Base-by-base conservation (phyloP, 192 early-diverging fungal genomes). In the Backusella mclennaniae region DNA sequence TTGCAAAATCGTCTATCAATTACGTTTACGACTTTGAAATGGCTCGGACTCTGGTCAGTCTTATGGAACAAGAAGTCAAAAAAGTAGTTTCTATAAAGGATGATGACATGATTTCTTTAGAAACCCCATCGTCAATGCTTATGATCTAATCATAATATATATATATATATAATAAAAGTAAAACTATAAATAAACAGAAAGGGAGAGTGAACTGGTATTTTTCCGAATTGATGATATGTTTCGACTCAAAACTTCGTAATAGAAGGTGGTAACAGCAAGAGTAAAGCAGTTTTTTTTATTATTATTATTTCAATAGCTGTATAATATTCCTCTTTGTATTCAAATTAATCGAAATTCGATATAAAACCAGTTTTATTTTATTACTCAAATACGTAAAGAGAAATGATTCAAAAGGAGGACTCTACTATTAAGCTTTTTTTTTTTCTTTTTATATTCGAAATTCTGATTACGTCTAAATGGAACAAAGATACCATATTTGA, bases 11-110 rank as follows among this genome's bases (percentile, higher is more conserved):
- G 6, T 83, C 77, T 6, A 79, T 35, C 44, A 74, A 69, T 8
- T 79, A 73, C 36, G 15, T 69, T 29, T 83, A 79, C 63, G 81
- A 83, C 39, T 83, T 83, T 76, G 81, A 83, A 71, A 35, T 79
- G 67, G 70, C 77, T 21, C 69, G 56, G 29, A 83, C 56, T 35
- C 52, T 79, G 17, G 81, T 83, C 4, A 33, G 11, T 36, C 19
- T 83, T 1, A 76, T 83, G 71, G 81, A 83, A 39, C 75, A 68
- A 35, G 77, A 78, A 53, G 56, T 73, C 15, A 66, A 63, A 29
- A 63, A 29, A 63, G 23, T 63, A 29, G 56, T 63, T 63, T 63
- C 56, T 63, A 63, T 12, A 26, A 63, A 63, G 23, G 23, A 29
- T 63, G 56, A 63, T 11, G 56, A 63, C 12, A 63, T 63, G 56